phyloP scores from a whole-genome alignment of 495 filamentous ascomycete species.

The Hypomontagnella submonticulosa region DNA sequence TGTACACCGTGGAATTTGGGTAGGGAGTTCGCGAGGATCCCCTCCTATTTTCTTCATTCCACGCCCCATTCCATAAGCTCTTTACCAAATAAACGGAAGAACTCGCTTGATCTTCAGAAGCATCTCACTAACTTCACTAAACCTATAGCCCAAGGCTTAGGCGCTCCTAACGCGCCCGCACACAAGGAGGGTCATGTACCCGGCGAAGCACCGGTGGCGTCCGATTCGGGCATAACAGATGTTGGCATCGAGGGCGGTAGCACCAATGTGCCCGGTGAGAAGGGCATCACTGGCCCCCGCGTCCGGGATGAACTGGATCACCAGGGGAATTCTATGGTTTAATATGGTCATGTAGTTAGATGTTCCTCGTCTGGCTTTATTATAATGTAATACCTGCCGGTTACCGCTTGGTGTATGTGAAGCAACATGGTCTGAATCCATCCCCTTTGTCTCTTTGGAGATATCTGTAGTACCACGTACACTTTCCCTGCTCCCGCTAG shows the following conservation, averaged over 20 bases:
- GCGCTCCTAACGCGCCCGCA: conserved; percentile 37
- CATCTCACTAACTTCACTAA: not conserved
- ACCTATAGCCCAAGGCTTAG: conserved; percentile 37
- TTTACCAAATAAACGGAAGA: too few species aligned
- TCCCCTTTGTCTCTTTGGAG: too few species aligned
- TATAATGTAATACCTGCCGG: too few species aligned
- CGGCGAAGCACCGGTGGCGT: conserved; percentile 41
- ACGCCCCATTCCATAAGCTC: too few species aligned
- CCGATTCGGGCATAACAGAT: conserved; percentile 32
- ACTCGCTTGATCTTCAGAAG: not conserved
- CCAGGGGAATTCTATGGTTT: conserved; percentile 40
- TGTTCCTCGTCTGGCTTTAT: too few species aligned
- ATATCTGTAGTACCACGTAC: too few species aligned
- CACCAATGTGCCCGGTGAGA: conserved; percentile 40
- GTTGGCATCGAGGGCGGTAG: conserved; percentile 36
- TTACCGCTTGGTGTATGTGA: too few species aligned
- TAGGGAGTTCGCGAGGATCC: too few species aligned
- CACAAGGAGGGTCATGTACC: conserved; percentile 35
- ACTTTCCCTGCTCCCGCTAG: too few species aligned
- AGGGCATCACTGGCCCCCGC: conserved; percentile 33
- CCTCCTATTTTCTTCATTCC: too few species aligned
- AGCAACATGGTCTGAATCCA: too few species aligned
- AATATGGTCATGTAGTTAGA: not conserved
- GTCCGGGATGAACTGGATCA: conserved; percentile 33
- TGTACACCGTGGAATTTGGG: too few species aligned